Evolutionary conservation across 805 yeast species (phyloP).

Genomic region (Pichia deserticola): DNA sequence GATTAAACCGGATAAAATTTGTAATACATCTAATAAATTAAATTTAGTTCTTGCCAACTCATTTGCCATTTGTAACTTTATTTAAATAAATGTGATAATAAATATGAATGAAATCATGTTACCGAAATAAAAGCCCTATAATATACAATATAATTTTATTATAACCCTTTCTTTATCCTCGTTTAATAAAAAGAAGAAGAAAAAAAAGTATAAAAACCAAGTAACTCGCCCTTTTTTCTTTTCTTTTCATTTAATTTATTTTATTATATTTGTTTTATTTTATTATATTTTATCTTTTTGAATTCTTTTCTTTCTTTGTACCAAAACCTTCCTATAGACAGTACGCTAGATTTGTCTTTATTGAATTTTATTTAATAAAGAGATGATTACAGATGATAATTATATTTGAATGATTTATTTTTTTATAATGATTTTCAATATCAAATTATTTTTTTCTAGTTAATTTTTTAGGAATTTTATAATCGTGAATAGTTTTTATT

Average conservation of each 20-base stretch:
- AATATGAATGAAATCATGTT: background rate
- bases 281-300: background rate
- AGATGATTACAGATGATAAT: background rate
- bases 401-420: no score
- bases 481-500: constrained; percentile 11
- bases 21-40: constrained; percentile 33
- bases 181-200: background rate
- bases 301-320: constrained; percentile 18
- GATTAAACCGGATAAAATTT: constrained; percentile 40
- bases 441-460: constrained; percentile 2
- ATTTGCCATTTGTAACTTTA: background rate
- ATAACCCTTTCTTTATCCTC: background rate
- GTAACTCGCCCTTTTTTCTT: background rate
- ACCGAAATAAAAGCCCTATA: constrained; percentile 2
- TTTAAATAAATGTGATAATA: background rate
- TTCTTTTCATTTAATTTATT: background rate
- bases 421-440: background rate
- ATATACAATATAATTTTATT: background rate
- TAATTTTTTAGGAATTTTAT: background rate
- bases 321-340: constrained; percentile 31
- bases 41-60: constrained; percentile 8
- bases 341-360: constrained; percentile 23
- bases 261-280: background rate
- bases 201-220: no score
- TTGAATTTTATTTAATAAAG: background rate